These are phyloP conservation scores for Oryza meridionalis DNA, from an alignment of 176 grass and related monocot genomes.

Conservation along the genomic window DNA sequence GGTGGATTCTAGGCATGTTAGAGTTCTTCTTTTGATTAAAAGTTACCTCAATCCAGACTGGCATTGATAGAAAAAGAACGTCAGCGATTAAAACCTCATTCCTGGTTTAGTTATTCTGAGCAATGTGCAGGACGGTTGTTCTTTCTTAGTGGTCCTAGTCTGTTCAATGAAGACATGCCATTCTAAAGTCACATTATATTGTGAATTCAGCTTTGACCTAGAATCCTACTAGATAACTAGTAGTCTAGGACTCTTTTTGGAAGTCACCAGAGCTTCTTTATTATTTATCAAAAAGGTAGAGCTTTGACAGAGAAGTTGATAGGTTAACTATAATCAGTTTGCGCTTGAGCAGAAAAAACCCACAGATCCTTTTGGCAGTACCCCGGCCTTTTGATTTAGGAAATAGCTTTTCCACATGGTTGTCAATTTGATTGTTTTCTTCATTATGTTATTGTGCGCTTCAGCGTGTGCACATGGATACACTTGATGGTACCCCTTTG, in stretches of 20 bases:
- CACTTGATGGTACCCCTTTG: background rate
- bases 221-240: background rate
- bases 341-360: constrained; percentile 28
- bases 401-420: background rate
- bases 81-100: background rate
- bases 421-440: too few species aligned
- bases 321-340: constrained; percentile 25
- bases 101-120: background rate
- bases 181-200: constrained; percentile 21
- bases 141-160: background rate
- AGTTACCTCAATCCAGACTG: background rate
- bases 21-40: constrained; percentile 26
- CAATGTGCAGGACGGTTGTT: background rate
- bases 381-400: constrained; percentile 7
- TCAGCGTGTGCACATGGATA: too few species aligned
- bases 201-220: constrained; percentile 9
- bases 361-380: constrained; percentile 12
- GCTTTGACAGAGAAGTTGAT: constrained; percentile 17
- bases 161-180: constrained; percentile 13
- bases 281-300: constrained; percentile 1
- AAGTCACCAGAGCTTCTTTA: background rate
- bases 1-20: background rate
- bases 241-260: background rate
- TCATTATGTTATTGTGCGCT: too few species aligned
- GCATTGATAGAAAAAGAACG: background rate